phyloP scores from a whole-genome alignment of 2,329 filamentous ascomycete species.

The Atkinsonella texensis region DNA sequence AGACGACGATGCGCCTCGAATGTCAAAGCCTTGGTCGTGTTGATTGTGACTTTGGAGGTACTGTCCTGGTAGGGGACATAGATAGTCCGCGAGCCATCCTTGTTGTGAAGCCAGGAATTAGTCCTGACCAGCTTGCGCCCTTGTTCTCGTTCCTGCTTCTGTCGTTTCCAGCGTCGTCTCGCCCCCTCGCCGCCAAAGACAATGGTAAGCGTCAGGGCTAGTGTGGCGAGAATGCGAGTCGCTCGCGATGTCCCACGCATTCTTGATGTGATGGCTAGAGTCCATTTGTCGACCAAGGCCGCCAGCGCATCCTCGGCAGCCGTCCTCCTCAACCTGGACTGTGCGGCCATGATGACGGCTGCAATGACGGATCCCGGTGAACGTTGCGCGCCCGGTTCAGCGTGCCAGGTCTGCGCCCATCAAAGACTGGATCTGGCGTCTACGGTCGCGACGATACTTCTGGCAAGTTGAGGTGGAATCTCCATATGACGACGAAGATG shows the following conservation, averaged over 20 bases:
- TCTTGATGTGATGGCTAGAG: conserved; percentile 36
- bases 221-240: conserved; percentile 61
- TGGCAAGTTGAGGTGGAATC: background rate
- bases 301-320: conserved; percentile 56
- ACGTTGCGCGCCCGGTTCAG: background rate
- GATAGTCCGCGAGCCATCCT: conserved; percentile 89
- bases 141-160: conserved; percentile 67
- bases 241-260: conserved; percentile 56
- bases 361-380: background rate
- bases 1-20: conserved; percentile 92
- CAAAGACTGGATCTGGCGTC: background rate
- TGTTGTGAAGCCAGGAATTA: conserved; percentile 86
- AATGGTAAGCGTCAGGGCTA: conserved; percentile 66
- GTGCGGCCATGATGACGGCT: conserved; percentile 56
- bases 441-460: background rate
- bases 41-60: conserved; percentile 83
- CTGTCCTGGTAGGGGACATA: conserved; percentile 85
- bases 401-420: background rate
- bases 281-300: conserved; percentile 50
- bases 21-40: conserved; percentile 80
- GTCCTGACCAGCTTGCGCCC: conserved; percentile 71
- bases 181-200: conserved; percentile 67
- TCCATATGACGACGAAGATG: no score
- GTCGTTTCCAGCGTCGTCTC: conserved; percentile 63
- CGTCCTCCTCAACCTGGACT: conserved; percentile 67